phyloP scores from a whole-genome alignment of 495 filamentous ascomycete genomes.

The Annulohypoxylon stygium region DNA sequence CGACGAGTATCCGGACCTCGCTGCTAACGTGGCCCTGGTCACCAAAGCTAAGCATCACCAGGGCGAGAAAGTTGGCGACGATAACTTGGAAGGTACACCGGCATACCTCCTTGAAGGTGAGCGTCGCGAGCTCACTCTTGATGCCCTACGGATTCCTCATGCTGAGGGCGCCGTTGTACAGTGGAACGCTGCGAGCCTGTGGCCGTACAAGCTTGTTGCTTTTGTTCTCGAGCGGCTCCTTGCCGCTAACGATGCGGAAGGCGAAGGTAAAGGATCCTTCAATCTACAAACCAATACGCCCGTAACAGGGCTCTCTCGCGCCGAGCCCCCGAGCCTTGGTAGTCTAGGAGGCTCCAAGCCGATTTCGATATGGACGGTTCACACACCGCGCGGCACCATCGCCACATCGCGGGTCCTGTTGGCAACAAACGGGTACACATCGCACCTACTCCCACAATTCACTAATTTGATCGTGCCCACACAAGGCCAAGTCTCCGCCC shows the following conservation, averaged over 20 bases:
- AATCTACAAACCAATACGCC: conserved; percentile 82
- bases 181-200: conserved; percentile 65
- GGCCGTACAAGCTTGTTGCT: conserved; percentile 86
- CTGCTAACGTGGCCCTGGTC: conserved; percentile 48
- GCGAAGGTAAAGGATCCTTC: conserved; percentile 54
- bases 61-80: neutral
- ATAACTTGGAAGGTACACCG: conserved; percentile 48
- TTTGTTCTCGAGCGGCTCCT: conserved; percentile 72
- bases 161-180: conserved; percentile 62
- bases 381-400: conserved; percentile 74
- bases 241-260: conserved; percentile 33
- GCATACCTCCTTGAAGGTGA: conserved; percentile 47
- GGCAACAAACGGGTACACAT: conserved; percentile 84
- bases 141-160: conserved; percentile 54
- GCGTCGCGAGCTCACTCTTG: conserved; percentile 46
- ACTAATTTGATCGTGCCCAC: conserved; percentile 80
- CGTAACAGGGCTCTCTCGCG: conserved; percentile 62
- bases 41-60: conserved; percentile 24
- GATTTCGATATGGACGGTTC: conserved; percentile 61
- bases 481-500: conserved; percentile 77
- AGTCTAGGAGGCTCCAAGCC: conserved; percentile 16
- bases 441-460: conserved; percentile 76
- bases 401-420: conserved; percentile 72
- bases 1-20: conserved; percentile 66
- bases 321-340: conserved; percentile 28